phyloP scores from a whole-genome alignment of 331 rosid species.

The Erythrophleum ivorense region DNA sequence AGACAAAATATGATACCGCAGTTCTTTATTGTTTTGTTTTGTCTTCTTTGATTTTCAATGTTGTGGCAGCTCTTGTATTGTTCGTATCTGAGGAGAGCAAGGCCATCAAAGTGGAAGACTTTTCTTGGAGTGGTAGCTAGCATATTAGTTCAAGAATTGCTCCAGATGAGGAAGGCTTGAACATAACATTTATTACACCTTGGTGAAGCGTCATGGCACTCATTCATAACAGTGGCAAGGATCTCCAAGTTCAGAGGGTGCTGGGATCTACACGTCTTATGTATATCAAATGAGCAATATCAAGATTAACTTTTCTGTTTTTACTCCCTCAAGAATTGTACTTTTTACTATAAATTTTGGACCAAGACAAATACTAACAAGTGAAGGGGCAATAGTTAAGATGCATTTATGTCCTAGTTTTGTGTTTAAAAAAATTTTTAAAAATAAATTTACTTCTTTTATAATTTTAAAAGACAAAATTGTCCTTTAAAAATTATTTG shows the following conservation, averaged over 20 bases:
- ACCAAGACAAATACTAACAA: not conserved
- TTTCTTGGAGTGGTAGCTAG: not conserved
- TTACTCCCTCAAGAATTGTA: not conserved
- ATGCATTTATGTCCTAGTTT: too few relatives aligned
- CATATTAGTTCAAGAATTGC: not conserved
- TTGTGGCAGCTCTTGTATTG: not conserved
- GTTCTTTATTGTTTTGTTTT: not conserved
- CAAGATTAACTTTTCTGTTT: not conserved
- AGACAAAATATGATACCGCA: not conserved
- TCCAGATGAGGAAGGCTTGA: not conserved
- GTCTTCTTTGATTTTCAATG: not conserved
- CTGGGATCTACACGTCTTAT: not conserved
- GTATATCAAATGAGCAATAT: not conserved
- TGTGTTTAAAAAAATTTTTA: not conserved
- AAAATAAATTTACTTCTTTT: not conserved
- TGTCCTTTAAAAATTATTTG: not conserved
- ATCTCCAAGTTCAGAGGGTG: conserved; percentile 7
- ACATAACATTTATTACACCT: conserved; percentile 5
- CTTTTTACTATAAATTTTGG: not conserved
- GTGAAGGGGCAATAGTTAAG: too few relatives aligned
- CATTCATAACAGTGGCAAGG: not conserved
- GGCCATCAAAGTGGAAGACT: not conserved
- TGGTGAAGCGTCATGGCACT: not conserved
- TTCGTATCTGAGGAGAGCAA: not conserved
- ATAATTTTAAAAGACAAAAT: not conserved